Evolutionary conservation across 306 rosid genomes (phyloP), one percentile per base, ranked within the genome.

Genomic region (Vigna nakashimae): DNA sequence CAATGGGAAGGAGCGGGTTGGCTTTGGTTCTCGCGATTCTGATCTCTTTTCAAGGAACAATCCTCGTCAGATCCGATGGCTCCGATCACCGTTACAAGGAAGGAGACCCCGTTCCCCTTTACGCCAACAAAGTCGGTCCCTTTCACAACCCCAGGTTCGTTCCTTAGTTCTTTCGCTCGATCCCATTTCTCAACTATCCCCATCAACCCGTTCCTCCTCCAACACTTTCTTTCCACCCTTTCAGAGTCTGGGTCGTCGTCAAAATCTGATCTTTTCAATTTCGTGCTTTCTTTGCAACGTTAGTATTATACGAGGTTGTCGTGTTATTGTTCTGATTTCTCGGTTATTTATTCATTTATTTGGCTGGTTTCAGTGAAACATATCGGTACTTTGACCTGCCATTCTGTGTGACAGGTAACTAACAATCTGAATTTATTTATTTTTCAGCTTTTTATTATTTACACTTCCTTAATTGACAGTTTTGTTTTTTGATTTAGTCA

Each of bases 121-220:
- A 91, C 87, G 91, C 96, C 76, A 91, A 91, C 73, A 91, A 91
- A 85, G 96, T 91, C 43, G 96, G 96, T 28, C 96, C 96, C 46
- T 91, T 91, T 80, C 96, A 91, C 88, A 91, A 91, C 71, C 96
- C 96, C 79, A 91, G 96, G 96, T 89, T 7, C 48, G 65, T 14
- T 20, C 46, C 1, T 42, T 42, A 9, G 3, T 42, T 42, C 46
- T 42, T 42, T 42, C 4, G 46, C 13, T 42, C 13, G 69, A 63
- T 63, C 69, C 26, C 66, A 6, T 14, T 60, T 60, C 22, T 10
- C 18, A 12, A 26, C 4, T 1, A 14, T 30, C 66, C 58, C 43
- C 71, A 66, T 73, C 60, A 20, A 28, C 40, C 28, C n/a, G 9
- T 4, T 36, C 5, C 3, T n/a, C 34, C 17, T 6, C n/a, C 16